phyloP scores from a whole-genome alignment of 352 stramenopile genomes.

The Albugo candida region DNA sequence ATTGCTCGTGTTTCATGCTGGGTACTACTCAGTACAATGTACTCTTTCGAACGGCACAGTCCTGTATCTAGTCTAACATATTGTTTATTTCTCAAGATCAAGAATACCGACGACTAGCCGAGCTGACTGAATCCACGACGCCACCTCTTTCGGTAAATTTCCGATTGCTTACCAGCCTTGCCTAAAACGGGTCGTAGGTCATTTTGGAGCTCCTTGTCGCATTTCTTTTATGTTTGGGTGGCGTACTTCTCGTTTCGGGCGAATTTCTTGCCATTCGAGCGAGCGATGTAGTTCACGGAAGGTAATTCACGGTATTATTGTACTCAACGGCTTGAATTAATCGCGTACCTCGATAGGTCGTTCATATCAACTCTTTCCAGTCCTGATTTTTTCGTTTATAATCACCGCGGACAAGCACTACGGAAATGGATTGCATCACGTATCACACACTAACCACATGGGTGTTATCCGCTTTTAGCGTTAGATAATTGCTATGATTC shows the following conservation, averaged over 20 bases:
- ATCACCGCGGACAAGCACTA: conserved; percentile 53
- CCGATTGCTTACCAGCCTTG: neutral
- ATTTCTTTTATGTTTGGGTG: conserved; percentile 43
- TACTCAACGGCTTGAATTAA: too few relatives aligned
- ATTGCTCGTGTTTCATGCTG: conserved; percentile 46
- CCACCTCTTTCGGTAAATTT: conserved; percentile 29
- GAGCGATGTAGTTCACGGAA: conserved; percentile 35
- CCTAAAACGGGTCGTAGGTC: conserved; percentile 15
- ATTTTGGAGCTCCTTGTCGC: conserved; percentile 45
- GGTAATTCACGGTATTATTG: conserved; percentile 11
- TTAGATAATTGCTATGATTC: too few relatives aligned
- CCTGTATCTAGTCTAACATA: neutral
- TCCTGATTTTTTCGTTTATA: conserved; percentile 67
- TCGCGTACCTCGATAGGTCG: too few relatives aligned
- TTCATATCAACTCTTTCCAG: conserved; percentile 3
- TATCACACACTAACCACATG: too few relatives aligned
- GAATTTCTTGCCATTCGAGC: conserved; percentile 59
- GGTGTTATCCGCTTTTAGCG: too few relatives aligned
- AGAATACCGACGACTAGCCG: conserved; percentile 50
- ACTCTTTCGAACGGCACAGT: neutral
- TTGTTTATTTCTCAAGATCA: conserved; percentile 20
- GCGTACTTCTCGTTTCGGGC: conserved; percentile 44
- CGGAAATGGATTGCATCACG: conserved; percentile 31
- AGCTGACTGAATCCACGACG: conserved; percentile 47
- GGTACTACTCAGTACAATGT: conserved; percentile 74